A percentile compares a stretch with the other conserved stretches of the same genome.
phyloP scores from a whole-genome alignment of 1,284 basidiomycete species.

The Rhodotorula sp. region DNA sequence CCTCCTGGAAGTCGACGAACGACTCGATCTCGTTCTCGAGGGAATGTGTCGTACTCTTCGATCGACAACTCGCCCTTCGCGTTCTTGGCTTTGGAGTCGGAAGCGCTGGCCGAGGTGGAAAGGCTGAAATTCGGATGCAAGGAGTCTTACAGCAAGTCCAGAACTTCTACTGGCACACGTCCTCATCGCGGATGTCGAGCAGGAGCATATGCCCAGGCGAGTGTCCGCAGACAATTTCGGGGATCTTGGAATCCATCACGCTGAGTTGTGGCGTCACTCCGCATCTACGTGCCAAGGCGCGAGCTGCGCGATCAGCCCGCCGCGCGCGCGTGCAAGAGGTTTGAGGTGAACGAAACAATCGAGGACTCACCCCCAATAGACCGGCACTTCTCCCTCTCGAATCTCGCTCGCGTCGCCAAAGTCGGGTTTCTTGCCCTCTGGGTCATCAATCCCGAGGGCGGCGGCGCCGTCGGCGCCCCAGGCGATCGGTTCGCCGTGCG shows the following conservation, averaged over 20 bases:
- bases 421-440: conserved; percentile 39
- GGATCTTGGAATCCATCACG: conserved; percentile 38
- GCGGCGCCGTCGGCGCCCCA: conserved; percentile 43
- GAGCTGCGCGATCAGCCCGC: background rate
- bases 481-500: conserved; percentile 48
- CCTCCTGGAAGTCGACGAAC: no score
- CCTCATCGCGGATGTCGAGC: conserved; percentile 38
- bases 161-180: conserved; percentile 6
- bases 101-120: no score
- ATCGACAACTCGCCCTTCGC: no score
- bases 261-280: conserved; percentile 41
- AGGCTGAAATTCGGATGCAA: no score
- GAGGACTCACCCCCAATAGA: conserved; percentile 44
- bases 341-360: no score
- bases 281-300: background rate
- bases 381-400: conserved; percentile 46
- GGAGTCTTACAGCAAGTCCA: no score
- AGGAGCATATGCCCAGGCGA: conserved; percentile 47
- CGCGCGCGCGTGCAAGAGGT: no score
- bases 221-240: conserved; percentile 44
- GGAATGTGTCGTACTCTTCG: no score
- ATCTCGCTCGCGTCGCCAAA: conserved; percentile 39
- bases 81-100: no score
- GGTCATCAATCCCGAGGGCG: conserved; percentile 44
- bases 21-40: no score